phyloP scores from a whole-genome alignment of 1,284 basidiomycete species.

The Pseudomicrostroma phylloplanum region DNA sequence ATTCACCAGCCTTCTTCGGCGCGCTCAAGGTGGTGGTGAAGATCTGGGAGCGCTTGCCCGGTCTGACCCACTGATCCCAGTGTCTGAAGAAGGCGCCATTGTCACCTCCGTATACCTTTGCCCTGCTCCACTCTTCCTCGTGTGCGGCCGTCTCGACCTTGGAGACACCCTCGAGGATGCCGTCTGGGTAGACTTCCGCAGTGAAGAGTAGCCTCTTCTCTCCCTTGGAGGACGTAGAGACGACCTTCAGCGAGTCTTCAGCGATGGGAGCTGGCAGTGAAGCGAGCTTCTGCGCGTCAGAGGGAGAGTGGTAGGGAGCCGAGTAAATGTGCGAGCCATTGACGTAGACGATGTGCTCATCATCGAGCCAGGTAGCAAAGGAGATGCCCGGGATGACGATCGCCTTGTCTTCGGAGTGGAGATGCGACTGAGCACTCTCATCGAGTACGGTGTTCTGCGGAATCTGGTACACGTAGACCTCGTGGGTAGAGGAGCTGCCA shows the following conservation, averaged over 20 bases:
- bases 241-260: slow-evolving; percentile 3
- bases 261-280: slow-evolving; percentile 9
- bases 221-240: not conserved
- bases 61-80: slow-evolving; percentile 32
- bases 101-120: slow-evolving; percentile 10
- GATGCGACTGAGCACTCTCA: not conserved
- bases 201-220: slow-evolving; percentile 22
- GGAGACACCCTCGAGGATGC: slow-evolving; percentile 20
- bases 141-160: slow-evolving; percentile 15
- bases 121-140: slow-evolving; percentile 19
- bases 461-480: not conserved
- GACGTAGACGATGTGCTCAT: slow-evolving; percentile 8
- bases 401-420: not conserved
- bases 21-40: slow-evolving; percentile 22
- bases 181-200: slow-evolving; percentile 31
- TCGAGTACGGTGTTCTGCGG: not conserved
- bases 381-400: slow-evolving; percentile 7
- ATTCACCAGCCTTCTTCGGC: not conserved
- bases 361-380: slow-evolving; percentile 11
- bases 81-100: slow-evolving; percentile 20
- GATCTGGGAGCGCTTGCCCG: slow-evolving; percentile 23
- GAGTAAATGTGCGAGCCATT: not conserved
- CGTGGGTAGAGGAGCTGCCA: not conserved
- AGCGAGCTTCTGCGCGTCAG: not conserved
- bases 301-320: not conserved